These are phyloP conservation scores for Alternaria rosae DNA, from an alignment of 2,329 filamentous ascomycete genomes.

Conservation along the genomic window DNA sequence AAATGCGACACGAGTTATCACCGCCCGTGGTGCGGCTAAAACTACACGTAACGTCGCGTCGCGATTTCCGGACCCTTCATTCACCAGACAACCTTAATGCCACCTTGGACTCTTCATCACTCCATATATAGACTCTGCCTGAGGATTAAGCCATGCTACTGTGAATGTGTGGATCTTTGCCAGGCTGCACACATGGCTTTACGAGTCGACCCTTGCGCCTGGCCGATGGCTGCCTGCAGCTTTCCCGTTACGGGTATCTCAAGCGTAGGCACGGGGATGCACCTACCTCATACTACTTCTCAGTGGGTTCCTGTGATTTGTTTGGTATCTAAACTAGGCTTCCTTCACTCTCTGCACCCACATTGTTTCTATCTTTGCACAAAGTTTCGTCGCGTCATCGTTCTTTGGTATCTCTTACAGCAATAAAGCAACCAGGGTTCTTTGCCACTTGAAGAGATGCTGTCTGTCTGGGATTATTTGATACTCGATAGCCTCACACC, in stretches of 20 bases:
- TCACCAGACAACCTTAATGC: background rate
- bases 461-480: too few relatives aligned
- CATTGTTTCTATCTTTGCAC: background rate
- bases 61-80: background rate
- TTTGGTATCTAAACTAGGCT: background rate
- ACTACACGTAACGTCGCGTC: background rate
- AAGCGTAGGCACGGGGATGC: background rate
- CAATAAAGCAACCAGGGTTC: background rate
- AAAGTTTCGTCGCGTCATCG: background rate
- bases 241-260: background rate
- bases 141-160: background rate
- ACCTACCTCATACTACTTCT: background rate
- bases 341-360: too few relatives aligned
- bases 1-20: too few relatives aligned
- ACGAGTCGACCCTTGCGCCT: background rate
- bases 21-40: too few relatives aligned
- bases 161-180: background rate
- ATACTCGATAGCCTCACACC: too few relatives aligned
- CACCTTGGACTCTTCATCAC: background rate
- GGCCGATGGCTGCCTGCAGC: conserved; percentile 4
- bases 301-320: background rate
- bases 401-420: background rate
- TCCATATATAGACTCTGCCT: background rate
- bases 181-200: background rate
- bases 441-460: background rate